Conservation (phyloP, 345 rosid species). For the Eucalyptus regnans region DNA sequence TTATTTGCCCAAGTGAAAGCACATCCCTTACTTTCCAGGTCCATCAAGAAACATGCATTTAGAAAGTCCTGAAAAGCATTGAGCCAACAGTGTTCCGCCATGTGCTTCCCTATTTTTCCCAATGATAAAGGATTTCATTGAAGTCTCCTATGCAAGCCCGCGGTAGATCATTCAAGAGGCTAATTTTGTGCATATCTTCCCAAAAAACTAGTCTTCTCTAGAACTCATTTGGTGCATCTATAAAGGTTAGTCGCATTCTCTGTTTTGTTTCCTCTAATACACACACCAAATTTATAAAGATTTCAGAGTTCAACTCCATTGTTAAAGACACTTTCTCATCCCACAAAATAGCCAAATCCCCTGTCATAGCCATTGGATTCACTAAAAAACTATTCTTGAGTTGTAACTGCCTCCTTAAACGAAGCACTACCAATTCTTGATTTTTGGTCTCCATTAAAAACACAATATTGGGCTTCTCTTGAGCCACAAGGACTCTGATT, state of each 20-base stretch:
- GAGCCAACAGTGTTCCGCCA: neutral
- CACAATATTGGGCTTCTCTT: neutral
- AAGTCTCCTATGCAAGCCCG: neutral
- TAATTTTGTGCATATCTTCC: neutral
- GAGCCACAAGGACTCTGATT: neutral
- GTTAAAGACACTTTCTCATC: neutral
- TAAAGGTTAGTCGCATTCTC: neutral
- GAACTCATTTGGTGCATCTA: neutral
- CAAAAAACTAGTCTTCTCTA: neutral
- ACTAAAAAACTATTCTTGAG: neutral
- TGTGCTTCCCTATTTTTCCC: neutral
- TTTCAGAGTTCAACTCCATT: neutral
- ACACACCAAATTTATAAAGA: neutral
- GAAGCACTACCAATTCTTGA: neutral
- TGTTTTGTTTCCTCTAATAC: too few relatives aligned
- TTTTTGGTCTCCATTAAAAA: neutral
- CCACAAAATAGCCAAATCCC: too few relatives aligned
- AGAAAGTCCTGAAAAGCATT: neutral
- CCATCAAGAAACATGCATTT: neutral
- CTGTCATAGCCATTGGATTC: fast-evolving
- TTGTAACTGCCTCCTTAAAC: neutral
- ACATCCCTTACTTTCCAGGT: neutral
- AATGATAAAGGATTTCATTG: too few relatives aligned
- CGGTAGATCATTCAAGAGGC: neutral
- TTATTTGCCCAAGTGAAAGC: neutral